Evolutionary conservation across 257 asterid genomes (phyloP), one percentile per base, ranked within the genome.

Genomic region (Capsicum pubescens): DNA sequence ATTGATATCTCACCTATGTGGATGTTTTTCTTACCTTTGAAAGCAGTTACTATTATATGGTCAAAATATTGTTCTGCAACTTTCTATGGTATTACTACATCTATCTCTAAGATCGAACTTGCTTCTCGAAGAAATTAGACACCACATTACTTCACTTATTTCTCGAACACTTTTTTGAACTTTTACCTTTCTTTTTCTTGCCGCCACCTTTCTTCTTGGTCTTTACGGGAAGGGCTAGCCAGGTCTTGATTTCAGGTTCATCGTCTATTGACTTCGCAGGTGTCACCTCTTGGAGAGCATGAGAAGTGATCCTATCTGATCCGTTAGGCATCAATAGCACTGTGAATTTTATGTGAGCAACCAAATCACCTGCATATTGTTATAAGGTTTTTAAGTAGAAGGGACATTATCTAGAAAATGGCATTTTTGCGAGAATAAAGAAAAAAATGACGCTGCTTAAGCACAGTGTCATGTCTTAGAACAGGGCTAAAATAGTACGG

Each of bases 121-220:
- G 58, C 13, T n/a, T 57, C 15, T 4, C 16, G 16, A 76, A 17
- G 17, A 35, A 35, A 2, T 21, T 19, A 46, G 39, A 84, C n/a
- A 36, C 36, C 46, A 14, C 11, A 19, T 17, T 46, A 44, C n/a
- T 55, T 5, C 42, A 56, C 14, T 6, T n/a, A 71, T 46, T n/a
- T 46, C n/a, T 71, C 57, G 46, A 71, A 50, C 12, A 60, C 44
- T 3, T 74, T 19, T 12, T n/a, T 21, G 7, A 74, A 74, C 42
- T 16, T 16, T 67, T 67, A 93, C 99, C 98, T 93, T 95, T 95
- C 94, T 95, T 95, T 91, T 94, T 95, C 90, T 93, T 95, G 9
- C 98, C 97, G 61, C 99, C 98, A 39, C 99, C 99, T 58, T 94
- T 94, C 93, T 95, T 95, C 88, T 93, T 95, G 13, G 97, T 85